Percentiles rank a stretch among this genome's conserved stretches.
Evolutionary conservation across 1,139 yeast species (phyloP).

Genomic region (Hyphopichia burtonii): DNA sequence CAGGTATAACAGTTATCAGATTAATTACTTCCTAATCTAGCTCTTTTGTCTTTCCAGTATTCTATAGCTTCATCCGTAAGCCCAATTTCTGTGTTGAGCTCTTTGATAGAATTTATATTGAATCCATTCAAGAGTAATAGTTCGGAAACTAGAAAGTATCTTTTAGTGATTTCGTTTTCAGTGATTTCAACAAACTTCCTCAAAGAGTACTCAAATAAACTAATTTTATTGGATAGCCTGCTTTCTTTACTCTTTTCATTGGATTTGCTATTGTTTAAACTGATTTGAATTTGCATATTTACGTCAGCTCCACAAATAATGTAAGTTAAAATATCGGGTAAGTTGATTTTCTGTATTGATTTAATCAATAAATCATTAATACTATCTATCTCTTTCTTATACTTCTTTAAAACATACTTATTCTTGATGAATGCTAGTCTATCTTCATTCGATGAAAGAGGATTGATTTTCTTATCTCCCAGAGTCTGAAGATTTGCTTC

Average conservation of each 20-base stretch:
- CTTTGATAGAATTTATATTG: conserved; percentile 27
- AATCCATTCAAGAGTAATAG: conserved; percentile 68
- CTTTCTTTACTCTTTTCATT: conserved; percentile 13
- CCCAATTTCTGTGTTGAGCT: conserved; percentile 26
- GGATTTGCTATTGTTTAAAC: conserved; percentile 11
- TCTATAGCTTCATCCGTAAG: conserved; percentile 42
- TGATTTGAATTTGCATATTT: conserved; percentile 35
- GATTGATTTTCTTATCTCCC: conserved; percentile 6
- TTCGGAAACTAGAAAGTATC: conserved; percentile 70
- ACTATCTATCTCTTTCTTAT: conserved; percentile 22
- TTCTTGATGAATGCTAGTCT: conserved; percentile 44
- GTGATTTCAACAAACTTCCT: conserved; percentile 43
- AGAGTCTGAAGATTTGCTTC: conserved; percentile 23
- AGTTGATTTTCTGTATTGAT: conserved; percentile 52
- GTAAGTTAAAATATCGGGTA: conserved; percentile 44
- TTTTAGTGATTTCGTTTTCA: conserved; percentile 13
- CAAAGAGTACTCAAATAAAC: conserved; percentile 62
- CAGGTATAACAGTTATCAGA: not conserved
- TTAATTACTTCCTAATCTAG: conserved; percentile 19
- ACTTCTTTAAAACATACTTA: conserved; percentile 50
- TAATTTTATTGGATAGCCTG: conserved; percentile 19
- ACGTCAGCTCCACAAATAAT: conserved; percentile 53
- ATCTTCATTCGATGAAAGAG: conserved; percentile 38
- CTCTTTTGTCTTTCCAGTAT: conserved; percentile 52
- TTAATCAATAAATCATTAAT: conserved; percentile 31